Evolutionary conservation across 1,284 basidiomycete species (phyloP).

Genomic region (Cerrena zonata): DNA sequence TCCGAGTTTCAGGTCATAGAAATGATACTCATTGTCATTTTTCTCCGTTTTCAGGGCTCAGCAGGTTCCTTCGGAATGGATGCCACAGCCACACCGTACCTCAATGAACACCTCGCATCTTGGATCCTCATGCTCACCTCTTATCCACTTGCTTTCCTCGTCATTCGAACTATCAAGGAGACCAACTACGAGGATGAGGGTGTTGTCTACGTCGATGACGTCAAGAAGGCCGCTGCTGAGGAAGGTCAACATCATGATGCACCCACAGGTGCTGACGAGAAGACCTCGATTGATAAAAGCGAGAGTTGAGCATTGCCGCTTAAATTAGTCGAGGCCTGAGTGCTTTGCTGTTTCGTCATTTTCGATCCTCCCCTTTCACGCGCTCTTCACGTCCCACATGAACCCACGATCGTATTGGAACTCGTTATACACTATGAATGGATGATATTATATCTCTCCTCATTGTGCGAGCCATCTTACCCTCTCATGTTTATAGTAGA

Average conservation of each 20-base stretch:
- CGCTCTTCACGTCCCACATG: conserved; percentile 1
- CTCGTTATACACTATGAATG: no score
- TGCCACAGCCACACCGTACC: conserved; percentile 34
- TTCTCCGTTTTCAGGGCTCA: conserved; percentile 18
- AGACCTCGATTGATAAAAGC: conserved; percentile 8
- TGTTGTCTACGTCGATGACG: conserved; percentile 29
- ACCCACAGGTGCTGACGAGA: not conserved
- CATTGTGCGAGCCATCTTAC: no score
- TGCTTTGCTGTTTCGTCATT: not conserved
- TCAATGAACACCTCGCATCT: conserved; percentile 35
- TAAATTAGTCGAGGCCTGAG: not conserved
- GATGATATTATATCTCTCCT: no score
- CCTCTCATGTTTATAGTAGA: no score
- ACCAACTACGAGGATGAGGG: conserved; percentile 35
- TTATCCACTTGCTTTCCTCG: conserved; percentile 32
- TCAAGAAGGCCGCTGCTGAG: conserved; percentile 19
- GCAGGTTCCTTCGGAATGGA: conserved; percentile 46
- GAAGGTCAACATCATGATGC: not conserved
- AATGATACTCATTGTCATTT: not conserved
- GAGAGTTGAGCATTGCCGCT: not conserved
- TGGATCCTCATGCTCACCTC: conserved; percentile 34
- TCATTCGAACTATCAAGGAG: conserved; percentile 34
- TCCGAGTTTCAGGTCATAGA: not conserved
- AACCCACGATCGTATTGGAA: no score
- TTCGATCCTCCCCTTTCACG: not conserved